Evolutionary conservation across 1,284 basidiomycete species (phyloP), one percentile per base, ranked within the genome.

Genomic region (Fomitopsis palustris): DNA sequence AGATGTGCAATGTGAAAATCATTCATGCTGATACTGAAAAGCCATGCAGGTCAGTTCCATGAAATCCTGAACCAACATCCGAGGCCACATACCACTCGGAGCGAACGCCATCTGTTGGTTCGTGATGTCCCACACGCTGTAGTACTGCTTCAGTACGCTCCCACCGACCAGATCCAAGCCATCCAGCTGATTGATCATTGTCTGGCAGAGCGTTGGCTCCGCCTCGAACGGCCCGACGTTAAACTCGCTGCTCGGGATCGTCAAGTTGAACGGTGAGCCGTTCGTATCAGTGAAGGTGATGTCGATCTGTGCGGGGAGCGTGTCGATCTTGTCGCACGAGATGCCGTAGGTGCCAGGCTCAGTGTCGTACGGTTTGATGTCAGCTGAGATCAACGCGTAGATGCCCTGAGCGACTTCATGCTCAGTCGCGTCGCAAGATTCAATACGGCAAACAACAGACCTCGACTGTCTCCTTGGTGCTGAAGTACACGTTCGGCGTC

Each of bases 261-360:
- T 83, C 14, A 84, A 70, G 62, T 82, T 81, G 74, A 84, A 84
- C 19, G 75, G 72, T 39, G 58, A 59, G 33, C 81, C 81, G 43
- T 64, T 58, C 59, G 79, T 75, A 21, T 76, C 77, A n/a, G 77
- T 80, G 71, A 84, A 83, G 3, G 72, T 68, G 65, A 85, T 77
- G 66, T 78, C 77, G 65, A 84, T 82, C 57, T 69, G 70, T 9
- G 82, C 82, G 45, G 79, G 76, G 33, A 84, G 72, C 2, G 74
- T 72, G 19, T 72, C 57, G 59, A 83, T 78, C 59, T 72, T 70
- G 63, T 70, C 67, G 71, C 82, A 85, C 7, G 81, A 71, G 58
- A 84, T 79, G 31, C 81, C 82, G 66, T 81, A 84, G 3, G 81
- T 79, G n/a, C 83, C 83, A 31, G 80, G 76, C 64, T 82, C 79